Evolutionary conservation across 1,139 yeast species (phyloP), one percentile per base, ranked within the genome.

Genomic region (Kodamaea alishanica): DNA sequence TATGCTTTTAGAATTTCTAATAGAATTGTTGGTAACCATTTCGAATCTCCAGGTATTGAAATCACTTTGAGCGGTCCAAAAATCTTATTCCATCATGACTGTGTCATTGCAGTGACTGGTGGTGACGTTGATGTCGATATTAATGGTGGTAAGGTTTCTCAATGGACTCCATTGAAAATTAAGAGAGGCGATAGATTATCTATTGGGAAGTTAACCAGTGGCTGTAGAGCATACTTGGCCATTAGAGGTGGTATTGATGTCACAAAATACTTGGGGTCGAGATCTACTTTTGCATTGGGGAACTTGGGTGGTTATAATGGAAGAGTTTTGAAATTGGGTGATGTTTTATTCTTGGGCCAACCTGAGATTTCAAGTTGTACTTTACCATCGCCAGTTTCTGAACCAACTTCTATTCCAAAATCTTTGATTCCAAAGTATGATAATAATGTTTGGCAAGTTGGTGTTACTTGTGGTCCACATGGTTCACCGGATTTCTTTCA

Each of bases 401-500:
- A 68, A 41, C 95, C 96, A 35, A 51, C 60, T 12, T 52, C 74
- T 2, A 70, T 80, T 40, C 86, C 94, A 29, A 50, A 58, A 38
- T 59, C 75, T 5, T 65, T 87, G 55, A 67, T 82, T 48, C 94
- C 95, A 26, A 56, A 66, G 7, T 76, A 79, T 45, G 47, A 46
- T 29, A 62, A 70, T 33, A 80, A 77, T 47, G 73, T 75, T 33
- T 92, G 97, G 97, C 66, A 67, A 38, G 90, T 92, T 46, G 96
- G 90, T 53, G 97, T 89, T 34, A 87, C 96, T 23, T 84, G 95
- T 63, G 98, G 97, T 39, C 97, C 97, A 25, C 97, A 92, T 60
- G 97, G 97, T 1, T 80, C 96, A 6, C 97, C 97, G 23, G 97
- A 92, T 60, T 88, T 89, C 63, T 90, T 92, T 71, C 75, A 77